A percentile compares a stretch with the other conserved stretches of the same genome.
Conservation (phyloP, 345 rosid species). For the Gossypium arboreum region DNA sequence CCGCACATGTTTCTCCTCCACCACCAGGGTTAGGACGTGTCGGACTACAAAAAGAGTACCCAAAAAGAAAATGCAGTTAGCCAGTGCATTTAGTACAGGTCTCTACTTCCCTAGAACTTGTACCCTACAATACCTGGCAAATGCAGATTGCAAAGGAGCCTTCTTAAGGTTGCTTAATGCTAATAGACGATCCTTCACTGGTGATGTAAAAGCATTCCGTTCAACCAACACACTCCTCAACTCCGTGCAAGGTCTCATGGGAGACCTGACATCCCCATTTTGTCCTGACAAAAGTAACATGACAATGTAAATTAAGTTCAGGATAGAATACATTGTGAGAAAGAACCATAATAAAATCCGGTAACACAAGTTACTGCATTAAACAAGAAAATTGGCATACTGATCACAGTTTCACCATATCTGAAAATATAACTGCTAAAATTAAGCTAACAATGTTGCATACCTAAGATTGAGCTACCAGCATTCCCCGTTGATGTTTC, state of each 20-base stretch:
- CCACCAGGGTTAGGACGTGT: conserved; percentile 92
- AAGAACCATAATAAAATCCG: background rate
- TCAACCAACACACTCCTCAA: conserved; percentile 86
- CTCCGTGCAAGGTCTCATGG: conserved; percentile 59
- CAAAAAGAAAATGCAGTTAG: conserved; percentile 14
- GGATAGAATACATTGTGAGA: background rate
- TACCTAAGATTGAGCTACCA: conserved; percentile 11
- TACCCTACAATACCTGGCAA: conserved; percentile 56
- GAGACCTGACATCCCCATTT: conserved; percentile 78
- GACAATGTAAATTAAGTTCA: background rate
- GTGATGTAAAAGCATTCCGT: conserved; percentile 70
- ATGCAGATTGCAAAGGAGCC: conserved; percentile 77
- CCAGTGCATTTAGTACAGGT: conserved; percentile 8
- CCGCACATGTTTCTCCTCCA: conserved; percentile 98
- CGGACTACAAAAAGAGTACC: conserved; percentile 50
- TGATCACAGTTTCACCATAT: background rate
- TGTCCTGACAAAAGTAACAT: conserved; percentile 50
- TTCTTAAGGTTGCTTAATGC: conserved; percentile 56
- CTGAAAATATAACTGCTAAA: background rate
- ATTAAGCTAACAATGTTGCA: background rate
- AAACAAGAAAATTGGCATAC: background rate
- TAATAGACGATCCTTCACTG: conserved; percentile 70
- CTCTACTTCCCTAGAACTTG: conserved; percentile 4
- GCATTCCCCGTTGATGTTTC: conserved; percentile 50
- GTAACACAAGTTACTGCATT: background rate